Evolutionary conservation across 176 grass and related monocot genomes (phyloP).

Genomic region (Carex littledalei): DNA sequence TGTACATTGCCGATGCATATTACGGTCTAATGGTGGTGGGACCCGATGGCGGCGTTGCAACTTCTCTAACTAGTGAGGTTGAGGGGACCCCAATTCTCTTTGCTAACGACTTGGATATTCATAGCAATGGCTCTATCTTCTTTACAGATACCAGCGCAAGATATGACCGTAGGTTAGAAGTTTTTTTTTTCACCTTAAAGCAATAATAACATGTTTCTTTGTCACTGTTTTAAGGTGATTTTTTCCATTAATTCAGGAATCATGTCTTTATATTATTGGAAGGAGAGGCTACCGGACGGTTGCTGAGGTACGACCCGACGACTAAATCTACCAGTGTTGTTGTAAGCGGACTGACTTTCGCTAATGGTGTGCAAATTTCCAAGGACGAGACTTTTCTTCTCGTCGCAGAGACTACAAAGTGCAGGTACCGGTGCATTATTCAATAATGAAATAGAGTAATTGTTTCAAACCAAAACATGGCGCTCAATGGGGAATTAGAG

Average conservation of each 20-base stretch:
- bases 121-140: constrained; percentile 74
- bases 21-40: constrained; percentile 64
- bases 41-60: constrained; percentile 47
- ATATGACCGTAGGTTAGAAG: constrained; percentile 67
- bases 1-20: constrained; percentile 83
- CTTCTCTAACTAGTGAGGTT: constrained; percentile 40
- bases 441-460: neutral
- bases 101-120: constrained; percentile 87
- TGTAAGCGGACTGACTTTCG: constrained; percentile 59
- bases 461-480: neutral
- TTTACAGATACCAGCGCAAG: constrained; percentile 87
- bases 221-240: neutral
- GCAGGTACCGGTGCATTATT: constrained; percentile 40
- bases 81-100: constrained; percentile 54
- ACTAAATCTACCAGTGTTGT: constrained; percentile 40
- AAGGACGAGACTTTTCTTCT: constrained; percentile 76
- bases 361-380: constrained; percentile 85
- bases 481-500: neutral
- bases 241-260: constrained; percentile 31
- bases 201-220: neutral
- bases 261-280: constrained; percentile 76
- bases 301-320: constrained; percentile 67
- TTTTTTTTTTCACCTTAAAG: neutral
- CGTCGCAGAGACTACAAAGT: constrained; percentile 79
- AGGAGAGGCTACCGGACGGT: constrained; percentile 71